phyloP scores from a whole-genome alignment of 495 filamentous ascomycete genomes.

The Cryomyces minteri region DNA sequence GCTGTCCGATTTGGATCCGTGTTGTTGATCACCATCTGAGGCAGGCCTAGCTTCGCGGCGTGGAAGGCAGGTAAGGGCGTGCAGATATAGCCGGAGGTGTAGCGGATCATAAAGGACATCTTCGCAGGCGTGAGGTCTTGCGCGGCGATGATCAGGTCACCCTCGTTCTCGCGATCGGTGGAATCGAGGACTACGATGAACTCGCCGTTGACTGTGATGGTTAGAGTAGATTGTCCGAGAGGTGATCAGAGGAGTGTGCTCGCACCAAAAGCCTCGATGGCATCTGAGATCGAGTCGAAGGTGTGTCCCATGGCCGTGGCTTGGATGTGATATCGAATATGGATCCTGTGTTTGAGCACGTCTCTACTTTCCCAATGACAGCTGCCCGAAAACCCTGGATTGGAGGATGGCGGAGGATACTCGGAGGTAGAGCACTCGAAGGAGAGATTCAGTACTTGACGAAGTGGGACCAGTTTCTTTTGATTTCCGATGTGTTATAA shows the following conservation, averaged over 20 bases:
- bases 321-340: no score
- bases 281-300: slow-evolving; percentile 78
- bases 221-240: slow-evolving; percentile 1
- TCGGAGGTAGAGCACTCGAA: no score
- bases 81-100: slow-evolving; percentile 75
- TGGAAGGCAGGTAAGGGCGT: slow-evolving; percentile 55
- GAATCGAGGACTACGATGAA: slow-evolving; percentile 94
- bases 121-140: slow-evolving; percentile 69
- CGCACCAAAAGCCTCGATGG: slow-evolving; percentile 70
- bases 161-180: slow-evolving; percentile 85
- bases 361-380: no score
- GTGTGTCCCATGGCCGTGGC: neutral
- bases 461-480: no score
- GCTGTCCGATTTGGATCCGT: slow-evolving; percentile 78
- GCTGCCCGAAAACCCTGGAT: no score
- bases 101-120: slow-evolving; percentile 87
- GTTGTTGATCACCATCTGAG: slow-evolving; percentile 75
- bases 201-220: slow-evolving; percentile 51
- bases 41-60: slow-evolving; percentile 49
- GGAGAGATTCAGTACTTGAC: no score
- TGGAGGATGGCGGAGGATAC: no score
- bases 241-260: slow-evolving; percentile 3
- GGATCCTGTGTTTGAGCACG: no score
- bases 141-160: slow-evolving; percentile 90
- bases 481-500: no score